These are phyloP conservation scores for Hypomontagnella monticulosa DNA, from an alignment of 495 filamentous ascomycete genomes.

Conservation along the genomic window DNA sequence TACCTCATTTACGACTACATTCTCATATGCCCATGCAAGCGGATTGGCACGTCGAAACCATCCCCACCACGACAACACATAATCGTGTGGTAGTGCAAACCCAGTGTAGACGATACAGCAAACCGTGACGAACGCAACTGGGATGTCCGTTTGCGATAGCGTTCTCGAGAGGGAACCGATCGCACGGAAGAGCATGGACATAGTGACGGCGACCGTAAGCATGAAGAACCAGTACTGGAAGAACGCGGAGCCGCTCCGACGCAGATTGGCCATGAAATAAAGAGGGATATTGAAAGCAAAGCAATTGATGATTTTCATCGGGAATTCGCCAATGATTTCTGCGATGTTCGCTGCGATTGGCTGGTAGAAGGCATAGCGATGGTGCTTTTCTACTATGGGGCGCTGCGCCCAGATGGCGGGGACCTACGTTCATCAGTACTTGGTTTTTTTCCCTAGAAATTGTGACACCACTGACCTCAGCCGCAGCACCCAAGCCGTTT, in stretches of 20 bases:
- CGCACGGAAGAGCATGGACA: conserved; percentile 69
- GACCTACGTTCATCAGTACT: conserved; percentile 49
- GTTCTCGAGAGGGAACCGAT: conserved; percentile 76
- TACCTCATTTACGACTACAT: conserved; percentile 69
- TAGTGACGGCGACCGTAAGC: conserved; percentile 64
- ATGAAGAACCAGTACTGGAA: conserved; percentile 69
- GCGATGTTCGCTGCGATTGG: conserved; percentile 67
- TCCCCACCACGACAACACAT: conserved; percentile 79
- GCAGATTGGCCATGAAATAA: conserved; percentile 68
- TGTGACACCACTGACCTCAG: conserved; percentile 61
- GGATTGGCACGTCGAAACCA: conserved; percentile 85
- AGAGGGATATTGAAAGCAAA: conserved; percentile 63
- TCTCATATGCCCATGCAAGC: conserved; percentile 78
- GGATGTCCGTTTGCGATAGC: conserved; percentile 74
- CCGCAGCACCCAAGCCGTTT: conserved; percentile 68
- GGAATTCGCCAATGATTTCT: conserved; percentile 66
- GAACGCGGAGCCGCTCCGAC: conserved; percentile 63
- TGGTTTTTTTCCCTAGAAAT: conserved; percentile 56
- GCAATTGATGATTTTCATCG: conserved; percentile 58
- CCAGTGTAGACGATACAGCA: conserved; percentile 74
- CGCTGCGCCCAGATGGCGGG: conserved; percentile 67
- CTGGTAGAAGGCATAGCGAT: conserved; percentile 71
- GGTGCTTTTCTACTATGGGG: conserved; percentile 73
- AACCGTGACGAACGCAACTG: conserved; percentile 60
- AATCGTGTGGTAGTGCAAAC: conserved; percentile 72